Evolutionary conservation across 2,329 filamentous ascomycete species (phyloP).

Genomic region (Cladosporium cucumerinum): DNA sequence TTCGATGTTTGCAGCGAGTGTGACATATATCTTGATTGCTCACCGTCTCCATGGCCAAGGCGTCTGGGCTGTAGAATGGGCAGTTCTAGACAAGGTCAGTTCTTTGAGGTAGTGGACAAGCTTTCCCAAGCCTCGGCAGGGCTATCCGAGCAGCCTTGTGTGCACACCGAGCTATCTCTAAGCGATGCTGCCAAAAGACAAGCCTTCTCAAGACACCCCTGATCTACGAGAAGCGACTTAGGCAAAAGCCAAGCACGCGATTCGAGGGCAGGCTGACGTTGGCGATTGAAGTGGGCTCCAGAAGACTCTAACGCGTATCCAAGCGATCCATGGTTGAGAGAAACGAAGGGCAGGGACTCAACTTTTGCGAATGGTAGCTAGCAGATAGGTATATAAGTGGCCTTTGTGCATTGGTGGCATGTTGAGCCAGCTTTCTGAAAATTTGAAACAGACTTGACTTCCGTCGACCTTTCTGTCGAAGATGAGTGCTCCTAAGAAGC

Average conservation of each 20-base stretch:
- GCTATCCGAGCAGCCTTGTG: neutral
- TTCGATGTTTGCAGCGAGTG: neutral
- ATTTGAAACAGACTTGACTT: neutral
- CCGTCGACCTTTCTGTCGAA: neutral
- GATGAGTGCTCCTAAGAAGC: neutral
- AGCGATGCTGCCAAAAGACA: neutral
- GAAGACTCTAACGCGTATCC: neutral
- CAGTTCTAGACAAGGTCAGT: neutral
- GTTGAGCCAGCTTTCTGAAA: neutral
- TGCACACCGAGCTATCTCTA: neutral
- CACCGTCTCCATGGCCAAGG: neutral
- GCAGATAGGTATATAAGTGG: neutral
- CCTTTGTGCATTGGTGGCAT: neutral
- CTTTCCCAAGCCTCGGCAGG: neutral
- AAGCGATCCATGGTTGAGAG: neutral
- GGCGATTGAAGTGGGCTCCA: neutral
- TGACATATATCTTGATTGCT: neutral
- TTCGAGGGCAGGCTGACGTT: slow-evolving; percentile 3
- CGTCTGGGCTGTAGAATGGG: neutral
- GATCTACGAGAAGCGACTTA: neutral
- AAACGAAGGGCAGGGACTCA: neutral
- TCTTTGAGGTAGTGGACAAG: neutral
- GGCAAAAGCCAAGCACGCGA: neutral
- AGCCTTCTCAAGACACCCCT: neutral
- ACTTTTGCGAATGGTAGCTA: neutral